Conservation (phyloP, 805 yeast genomes). For the Kuraishia molischiana region DNA sequence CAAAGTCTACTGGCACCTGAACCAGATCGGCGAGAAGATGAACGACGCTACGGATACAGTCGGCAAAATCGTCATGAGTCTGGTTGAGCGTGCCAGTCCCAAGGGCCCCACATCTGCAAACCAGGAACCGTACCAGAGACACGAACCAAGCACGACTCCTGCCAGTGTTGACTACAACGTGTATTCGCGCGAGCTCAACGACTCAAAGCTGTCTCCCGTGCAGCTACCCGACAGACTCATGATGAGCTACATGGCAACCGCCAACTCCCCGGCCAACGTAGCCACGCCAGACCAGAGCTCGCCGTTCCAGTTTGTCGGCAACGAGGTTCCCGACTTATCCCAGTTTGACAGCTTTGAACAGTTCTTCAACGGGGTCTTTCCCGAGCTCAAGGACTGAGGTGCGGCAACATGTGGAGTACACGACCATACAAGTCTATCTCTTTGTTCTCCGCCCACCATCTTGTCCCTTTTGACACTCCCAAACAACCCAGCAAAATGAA, state of each 20-base stretch:
- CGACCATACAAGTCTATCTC: no score
- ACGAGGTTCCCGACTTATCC: constrained; percentile 32
- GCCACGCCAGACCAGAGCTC: not conserved
- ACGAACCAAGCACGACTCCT: not conserved
- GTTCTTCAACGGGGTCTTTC: constrained; percentile 39
- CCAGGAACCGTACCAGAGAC: not conserved
- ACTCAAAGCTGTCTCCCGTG: constrained; percentile 8
- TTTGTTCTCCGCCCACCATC: no score
- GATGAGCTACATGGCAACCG: not conserved
- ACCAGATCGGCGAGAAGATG: constrained; percentile 43
- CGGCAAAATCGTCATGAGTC: constrained; percentile 40
- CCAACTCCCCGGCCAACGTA: not conserved
- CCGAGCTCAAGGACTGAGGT: constrained; percentile 8
- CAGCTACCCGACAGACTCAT: not conserved
- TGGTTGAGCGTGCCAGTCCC: constrained; percentile 33
- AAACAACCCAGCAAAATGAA: no score
- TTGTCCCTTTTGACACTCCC: no score
- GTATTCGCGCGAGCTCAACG: not conserved
- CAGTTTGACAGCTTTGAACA: constrained; percentile 43
- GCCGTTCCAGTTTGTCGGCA: not conserved
- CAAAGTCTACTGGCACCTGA: constrained; percentile 47
- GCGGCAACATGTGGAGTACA: no score
- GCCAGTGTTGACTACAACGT: not conserved
- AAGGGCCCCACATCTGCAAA: not conserved
- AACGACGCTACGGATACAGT: constrained; percentile 54